Evolutionary conservation across 1,139 yeast genomes (phyloP).

Genomic region (Neolecta irregularis): DNA sequence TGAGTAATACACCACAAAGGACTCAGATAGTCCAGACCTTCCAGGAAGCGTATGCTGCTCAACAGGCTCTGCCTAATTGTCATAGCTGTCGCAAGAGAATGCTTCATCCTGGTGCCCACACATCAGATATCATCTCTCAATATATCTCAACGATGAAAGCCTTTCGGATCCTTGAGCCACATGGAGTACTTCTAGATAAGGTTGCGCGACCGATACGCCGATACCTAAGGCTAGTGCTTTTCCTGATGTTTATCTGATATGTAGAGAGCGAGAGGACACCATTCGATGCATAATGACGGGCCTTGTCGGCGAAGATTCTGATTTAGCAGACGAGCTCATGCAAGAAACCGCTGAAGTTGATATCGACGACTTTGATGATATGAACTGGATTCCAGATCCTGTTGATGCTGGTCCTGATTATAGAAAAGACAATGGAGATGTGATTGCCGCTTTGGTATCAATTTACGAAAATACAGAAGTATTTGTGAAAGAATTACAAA

Average conservation of each 20-base stretch:
- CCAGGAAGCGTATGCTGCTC: slow-evolving; percentile 22
- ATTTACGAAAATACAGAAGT: slow-evolving; percentile 66
- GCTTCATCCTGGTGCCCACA: slow-evolving; percentile 71
- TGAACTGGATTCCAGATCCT: slow-evolving; percentile 80
- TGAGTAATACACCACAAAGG: slow-evolving; percentile 30
- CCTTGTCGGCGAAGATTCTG: slow-evolving; percentile 37
- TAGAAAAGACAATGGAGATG: slow-evolving; percentile 35
- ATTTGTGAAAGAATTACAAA: slow-evolving; percentile 56
- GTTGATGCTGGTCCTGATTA: slow-evolving; percentile 86
- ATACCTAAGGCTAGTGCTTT: slow-evolving; percentile 31
- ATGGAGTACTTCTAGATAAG: slow-evolving; percentile 66
- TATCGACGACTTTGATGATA: slow-evolving; percentile 21
- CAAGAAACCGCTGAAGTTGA: slow-evolving; percentile 15
- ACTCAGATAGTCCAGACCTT: slow-evolving; percentile 41
- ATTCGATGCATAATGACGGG: slow-evolving; percentile 58
- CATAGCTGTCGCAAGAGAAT: slow-evolving; percentile 34
- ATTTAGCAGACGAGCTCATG: slow-evolving; percentile 37
- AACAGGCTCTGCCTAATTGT: background rate
- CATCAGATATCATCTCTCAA: slow-evolving; percentile 52
- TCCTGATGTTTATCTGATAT: background rate
- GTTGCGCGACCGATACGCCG: slow-evolving; percentile 60
- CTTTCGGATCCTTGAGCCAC: slow-evolving; percentile 66
- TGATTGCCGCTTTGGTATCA: slow-evolving; percentile 55
- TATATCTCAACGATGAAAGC: slow-evolving; percentile 62
- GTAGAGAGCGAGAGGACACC: slow-evolving; percentile 50